Conservation (phyloP, 2,329 filamentous ascomycete species). For the Aspergillus novoparasiticus region DNA sequence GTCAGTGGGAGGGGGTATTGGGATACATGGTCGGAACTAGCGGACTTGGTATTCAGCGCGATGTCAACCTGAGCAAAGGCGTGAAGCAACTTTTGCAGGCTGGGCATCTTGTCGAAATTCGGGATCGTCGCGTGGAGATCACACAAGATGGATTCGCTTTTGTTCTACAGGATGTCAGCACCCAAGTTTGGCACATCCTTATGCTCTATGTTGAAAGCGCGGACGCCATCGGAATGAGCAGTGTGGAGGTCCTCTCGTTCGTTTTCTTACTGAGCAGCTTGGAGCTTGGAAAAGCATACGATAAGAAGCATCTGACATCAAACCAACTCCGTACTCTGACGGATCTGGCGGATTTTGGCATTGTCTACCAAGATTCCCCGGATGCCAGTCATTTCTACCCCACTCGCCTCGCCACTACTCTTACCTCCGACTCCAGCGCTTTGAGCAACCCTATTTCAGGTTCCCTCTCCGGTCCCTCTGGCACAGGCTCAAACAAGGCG, state of each 20-base stretch:
- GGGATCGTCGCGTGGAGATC: slow-evolving; percentile 65
- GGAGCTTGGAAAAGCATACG: slow-evolving; percentile 88
- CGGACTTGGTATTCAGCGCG: slow-evolving; percentile 51
- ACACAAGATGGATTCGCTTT: slow-evolving; percentile 95
- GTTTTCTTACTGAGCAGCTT: slow-evolving; percentile 93
- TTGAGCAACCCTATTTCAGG: slow-evolving; percentile 72
- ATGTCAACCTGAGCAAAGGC: slow-evolving; percentile 64
- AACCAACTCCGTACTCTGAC: slow-evolving; percentile 87
- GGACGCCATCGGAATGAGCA: slow-evolving; percentile 74
- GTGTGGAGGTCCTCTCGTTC: slow-evolving; percentile 92
- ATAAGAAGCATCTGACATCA: slow-evolving; percentile 77
- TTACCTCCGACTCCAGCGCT: slow-evolving; percentile 75
- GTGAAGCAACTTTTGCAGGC: slow-evolving; percentile 83
- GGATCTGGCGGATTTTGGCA: slow-evolving; percentile 86
- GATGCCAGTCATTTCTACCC: slow-evolving; percentile 71
- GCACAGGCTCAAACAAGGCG: slow-evolving; percentile 33
- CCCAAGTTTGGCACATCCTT: slow-evolving; percentile 93
- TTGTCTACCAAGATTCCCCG: slow-evolving; percentile 68
- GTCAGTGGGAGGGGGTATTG: slow-evolving; percentile 93
- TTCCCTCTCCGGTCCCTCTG: slow-evolving; percentile 52
- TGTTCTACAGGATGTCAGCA: slow-evolving; percentile 89
- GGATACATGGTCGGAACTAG: slow-evolving; percentile 81
- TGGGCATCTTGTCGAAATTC: slow-evolving; percentile 75
- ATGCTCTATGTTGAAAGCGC: slow-evolving; percentile 90
- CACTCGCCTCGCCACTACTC: slow-evolving; percentile 88